Base-by-base conservation (phyloP, 169 alveolate genomes). In the Cryptosporidium muris region DNA sequence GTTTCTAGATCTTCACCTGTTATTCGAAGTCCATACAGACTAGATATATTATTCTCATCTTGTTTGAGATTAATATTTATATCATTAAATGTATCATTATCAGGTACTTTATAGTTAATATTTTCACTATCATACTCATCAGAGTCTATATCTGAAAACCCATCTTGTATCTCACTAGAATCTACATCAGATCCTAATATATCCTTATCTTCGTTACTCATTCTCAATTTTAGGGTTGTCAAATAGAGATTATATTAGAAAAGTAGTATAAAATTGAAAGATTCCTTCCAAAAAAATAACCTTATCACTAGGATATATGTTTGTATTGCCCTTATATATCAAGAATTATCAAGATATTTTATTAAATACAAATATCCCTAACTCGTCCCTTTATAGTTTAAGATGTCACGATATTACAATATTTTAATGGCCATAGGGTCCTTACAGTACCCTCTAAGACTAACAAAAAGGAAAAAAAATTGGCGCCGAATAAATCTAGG, bases 21-120 rank as follows among this genome's bases (percentile, higher is more conserved):
- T 90, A 81, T 81, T 92, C 95, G 81, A 89, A 80, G 89, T 91
- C 96, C 74, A 89, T 91, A 66, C 62, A 66, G 90, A 58, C 81
- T 88, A 48, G 64, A 49, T 36, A 80, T 90, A 37, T 90, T 91
- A 52, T 90, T 90, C 40, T 81, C 56, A 9, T 68, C 65, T 80
- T 65, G 56, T 80, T 66, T 88, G 51, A 64, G 81, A 51, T 91
- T 65, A 66, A 74, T 66, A 45, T 81, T 81, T 54, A 89, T 48
- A 16, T 80, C 91, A 37, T 88, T 93, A 14, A 25, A 25, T 25
- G 81, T 54, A 52, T 53, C 81, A 11, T 64, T 63, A 52, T 52
- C 81, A 40, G 38, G 63, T 56, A 58, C 25, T 25, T 25, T 25
- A 25, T 25, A 25, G 25, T 52, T 82, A n/a, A 65, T 92, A 36